phyloP scores from a whole-genome alignment of 2,329 filamentous ascomycete species.

The Diaporthe eres region DNA sequence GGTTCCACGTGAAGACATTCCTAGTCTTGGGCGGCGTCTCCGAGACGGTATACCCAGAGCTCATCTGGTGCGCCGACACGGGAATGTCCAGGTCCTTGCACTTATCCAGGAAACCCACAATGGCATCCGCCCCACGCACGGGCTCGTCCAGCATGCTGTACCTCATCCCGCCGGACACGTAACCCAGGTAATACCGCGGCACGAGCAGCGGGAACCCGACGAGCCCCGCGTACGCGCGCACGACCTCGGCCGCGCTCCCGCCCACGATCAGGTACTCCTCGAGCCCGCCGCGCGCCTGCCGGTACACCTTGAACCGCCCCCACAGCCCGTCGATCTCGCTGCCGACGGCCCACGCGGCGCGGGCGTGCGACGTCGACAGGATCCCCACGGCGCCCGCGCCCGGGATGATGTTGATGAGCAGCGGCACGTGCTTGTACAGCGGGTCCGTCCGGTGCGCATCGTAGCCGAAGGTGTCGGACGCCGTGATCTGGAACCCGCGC shows the following conservation, averaged over 20 bases:
- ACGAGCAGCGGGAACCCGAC: constrained; percentile 78
- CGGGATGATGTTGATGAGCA: constrained; percentile 77
- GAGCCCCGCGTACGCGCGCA: constrained; percentile 75
- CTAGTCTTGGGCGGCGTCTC: constrained; percentile 77
- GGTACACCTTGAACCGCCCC: constrained; percentile 81
- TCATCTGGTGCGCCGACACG: constrained; percentile 80
- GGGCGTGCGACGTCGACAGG: constrained; percentile 76
- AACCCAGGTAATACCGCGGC: constrained; percentile 81
- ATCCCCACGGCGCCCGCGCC: constrained; percentile 71
- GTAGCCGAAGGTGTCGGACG: constrained; percentile 81
- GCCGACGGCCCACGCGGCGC: constrained; percentile 76
- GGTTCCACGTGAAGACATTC: constrained; percentile 81
- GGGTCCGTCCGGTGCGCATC: constrained; percentile 80
- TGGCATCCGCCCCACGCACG: constrained; percentile 65
- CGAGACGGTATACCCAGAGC: constrained; percentile 78
- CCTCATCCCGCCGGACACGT: constrained; percentile 75
- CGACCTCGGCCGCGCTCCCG: constrained; percentile 75
- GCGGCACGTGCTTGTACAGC: constrained; percentile 81
- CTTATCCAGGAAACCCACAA: constrained; percentile 73
- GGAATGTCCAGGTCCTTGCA: constrained; percentile 76
- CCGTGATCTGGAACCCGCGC: constrained; percentile 75
- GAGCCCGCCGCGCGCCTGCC: constrained; percentile 79
- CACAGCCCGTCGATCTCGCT: constrained; percentile 83
- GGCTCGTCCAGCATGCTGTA: constrained; percentile 66
- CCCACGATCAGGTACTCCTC: constrained; percentile 80